Base-by-base conservation (phyloP, 768 basidiomycete genomes). In the Tulasnella sp. region DNA sequence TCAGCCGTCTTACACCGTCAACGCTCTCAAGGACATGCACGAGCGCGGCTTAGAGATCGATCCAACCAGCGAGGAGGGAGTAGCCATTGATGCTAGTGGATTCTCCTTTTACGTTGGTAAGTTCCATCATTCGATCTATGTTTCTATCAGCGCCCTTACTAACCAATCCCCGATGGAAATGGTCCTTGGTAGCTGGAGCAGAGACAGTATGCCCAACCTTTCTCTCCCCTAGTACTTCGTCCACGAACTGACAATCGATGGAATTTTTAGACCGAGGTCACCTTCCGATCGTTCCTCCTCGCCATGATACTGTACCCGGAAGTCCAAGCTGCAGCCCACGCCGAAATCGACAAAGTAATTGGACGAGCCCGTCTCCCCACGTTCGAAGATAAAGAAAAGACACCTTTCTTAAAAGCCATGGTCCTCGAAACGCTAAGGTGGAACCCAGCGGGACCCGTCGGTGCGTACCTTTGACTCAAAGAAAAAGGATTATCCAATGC, bases 251-350 rank as follows among this genome's bases (percentile, higher is more conserved):
- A 44, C 42, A 44, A 12, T 44, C n/a, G 12, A 12, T 69, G 26
- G 8, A 22, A n/a, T n/a, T n/a, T n/a, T n/a, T 37, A 62, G 70
- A 72, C 69, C 29, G 69, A 26, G 32, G 40, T 36, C 8, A 52
- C 72, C 5, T 26, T 73, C 32, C 47, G n/a, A 11, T 22, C 72
- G 17, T 72, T 73, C 44, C 29, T 73, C 12, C 72, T 73, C 17
- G 72, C 72, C 72, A 72, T 73, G 72, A 73, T 44, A 14, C 29
- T 73, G 12, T 34, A 74, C 52, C 73, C 73, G 17, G 9, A 62
- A 16, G 63, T 71, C 59, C 67, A 63, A 29, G 19, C 14, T 9
- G 32, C 5, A 7, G 69, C 69, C 11, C 73, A 71, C 17, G 44
- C 47, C 5, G 67, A 74, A 44, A 29, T 74, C 12, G 73, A 71